Conservation (phyloP, 352 stramenopile genomes). For the Phytophthora europaea region DNA sequence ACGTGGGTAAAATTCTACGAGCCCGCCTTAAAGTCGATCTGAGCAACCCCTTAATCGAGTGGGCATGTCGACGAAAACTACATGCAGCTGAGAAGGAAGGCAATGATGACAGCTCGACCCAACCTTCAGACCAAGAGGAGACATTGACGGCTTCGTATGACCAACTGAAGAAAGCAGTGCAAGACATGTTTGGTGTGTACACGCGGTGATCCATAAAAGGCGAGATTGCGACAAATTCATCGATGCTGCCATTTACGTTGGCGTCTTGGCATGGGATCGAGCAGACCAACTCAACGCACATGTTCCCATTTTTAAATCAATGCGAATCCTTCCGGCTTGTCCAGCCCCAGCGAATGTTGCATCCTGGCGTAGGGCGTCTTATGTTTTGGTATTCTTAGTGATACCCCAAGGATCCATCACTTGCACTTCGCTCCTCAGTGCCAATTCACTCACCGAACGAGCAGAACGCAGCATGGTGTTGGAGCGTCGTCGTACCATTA, state of each 20-base stretch:
- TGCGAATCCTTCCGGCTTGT: conserved; percentile 7
- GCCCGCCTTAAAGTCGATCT: conserved; percentile 62
- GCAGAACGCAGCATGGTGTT: conserved; percentile 31
- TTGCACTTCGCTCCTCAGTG: conserved; percentile 2
- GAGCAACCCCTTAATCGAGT: conserved; percentile 53
- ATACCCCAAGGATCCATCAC: background rate
- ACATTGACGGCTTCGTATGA: conserved; percentile 35
- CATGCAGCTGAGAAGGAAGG: background rate
- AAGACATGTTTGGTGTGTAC: conserved; percentile 67
- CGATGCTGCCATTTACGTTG: background rate
- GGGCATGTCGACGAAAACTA: conserved; percentile 28
- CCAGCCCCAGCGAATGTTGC: background rate
- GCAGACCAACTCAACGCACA: conserved; percentile 18
- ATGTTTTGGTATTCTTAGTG: conserved; percentile 39
- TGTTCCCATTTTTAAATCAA: conserved; percentile 13
- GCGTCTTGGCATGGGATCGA: conserved; percentile 19
- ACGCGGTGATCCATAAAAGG: conserved; percentile 17
- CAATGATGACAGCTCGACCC: background rate
- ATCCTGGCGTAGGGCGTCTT: conserved; percentile 12
- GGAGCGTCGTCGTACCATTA: conserved; percentile 37
- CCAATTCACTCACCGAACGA: conserved; percentile 6
- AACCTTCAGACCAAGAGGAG: conserved; percentile 21
- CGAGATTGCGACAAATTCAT: background rate
- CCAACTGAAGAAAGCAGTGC: conserved; percentile 61
- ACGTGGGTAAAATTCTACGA: conserved; percentile 69